A percentile compares a stretch with the other conserved stretches of the same genome.
phyloP scores from a whole-genome alignment of 345 rosid species.

The Gossypium turneri region DNA sequence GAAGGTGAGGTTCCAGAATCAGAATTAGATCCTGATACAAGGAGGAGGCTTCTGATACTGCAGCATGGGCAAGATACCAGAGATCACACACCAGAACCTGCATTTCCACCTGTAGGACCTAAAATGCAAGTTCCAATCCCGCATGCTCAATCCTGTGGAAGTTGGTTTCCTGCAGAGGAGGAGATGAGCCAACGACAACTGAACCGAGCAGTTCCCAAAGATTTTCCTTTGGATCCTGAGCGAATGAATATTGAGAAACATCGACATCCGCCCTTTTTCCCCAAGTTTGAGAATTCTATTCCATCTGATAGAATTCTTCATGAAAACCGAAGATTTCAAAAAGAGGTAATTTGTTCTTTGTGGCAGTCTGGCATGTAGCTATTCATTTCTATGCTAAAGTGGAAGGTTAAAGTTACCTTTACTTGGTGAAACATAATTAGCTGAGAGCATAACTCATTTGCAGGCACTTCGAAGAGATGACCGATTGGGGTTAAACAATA shows the following conservation, averaged over 20 bases:
- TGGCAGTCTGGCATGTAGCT: not conserved
- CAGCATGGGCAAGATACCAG: constrained; percentile 94
- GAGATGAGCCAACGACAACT: constrained; percentile 73
- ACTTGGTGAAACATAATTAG: not conserved
- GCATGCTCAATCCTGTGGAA: constrained; percentile 54
- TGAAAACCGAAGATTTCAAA: constrained; percentile 73
- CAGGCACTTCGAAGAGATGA: constrained; percentile 66
- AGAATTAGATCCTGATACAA: constrained; percentile 93
- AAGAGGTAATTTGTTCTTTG: constrained; percentile 50
- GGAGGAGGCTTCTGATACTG: constrained; percentile 95
- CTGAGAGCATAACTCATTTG: constrained; percentile 22
- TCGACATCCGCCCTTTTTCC: constrained; percentile 53
- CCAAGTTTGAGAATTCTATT: constrained; percentile 60
- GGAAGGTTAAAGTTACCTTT: constrained; percentile 7
- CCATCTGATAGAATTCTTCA: constrained; percentile 64
- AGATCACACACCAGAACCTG: constrained; percentile 63
- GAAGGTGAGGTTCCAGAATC: constrained; percentile 99
- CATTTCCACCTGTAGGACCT: constrained; percentile 62
- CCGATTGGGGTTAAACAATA: constrained; percentile 47
- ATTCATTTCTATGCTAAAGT: not conserved
- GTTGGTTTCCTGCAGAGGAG: constrained; percentile 80
- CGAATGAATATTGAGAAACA: constrained; percentile 61
- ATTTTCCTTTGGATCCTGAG: constrained; percentile 63
- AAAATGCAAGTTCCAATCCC: constrained; percentile 60
- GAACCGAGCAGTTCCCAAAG: constrained; percentile 56